Evolutionary conservation across 202 grass and related monocot species (phyloP).

Genomic region (Eragrostis tef): DNA sequence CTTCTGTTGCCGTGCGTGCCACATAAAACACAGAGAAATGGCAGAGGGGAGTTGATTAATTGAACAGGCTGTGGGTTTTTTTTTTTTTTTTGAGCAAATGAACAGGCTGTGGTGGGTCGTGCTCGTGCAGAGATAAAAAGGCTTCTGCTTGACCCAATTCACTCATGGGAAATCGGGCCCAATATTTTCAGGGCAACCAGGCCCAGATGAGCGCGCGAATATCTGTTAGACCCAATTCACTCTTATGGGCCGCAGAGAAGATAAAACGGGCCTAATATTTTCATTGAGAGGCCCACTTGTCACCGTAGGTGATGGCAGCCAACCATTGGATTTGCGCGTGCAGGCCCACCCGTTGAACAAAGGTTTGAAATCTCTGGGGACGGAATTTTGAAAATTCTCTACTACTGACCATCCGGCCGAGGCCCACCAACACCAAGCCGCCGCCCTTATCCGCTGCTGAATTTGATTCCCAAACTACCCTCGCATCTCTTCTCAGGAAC

Average conservation of each 20-base stretch:
- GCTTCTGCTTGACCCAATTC: not conserved
- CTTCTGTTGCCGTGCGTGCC: too few relatives aligned
- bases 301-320: too few relatives aligned
- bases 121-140: not conserved
- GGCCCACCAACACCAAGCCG: not conserved
- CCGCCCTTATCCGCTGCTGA: constrained; percentile 2
- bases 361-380: constrained; percentile 6
- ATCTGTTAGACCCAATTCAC: too few relatives aligned
- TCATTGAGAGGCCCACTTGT: not conserved
- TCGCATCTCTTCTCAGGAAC: not conserved
- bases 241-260: not conserved
- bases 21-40: too few relatives aligned
- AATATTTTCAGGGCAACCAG: too few relatives aligned
- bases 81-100: too few relatives aligned
- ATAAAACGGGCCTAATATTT: not conserved
- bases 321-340: not conserved
- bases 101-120: not conserved
- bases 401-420: not conserved
- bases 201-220: too few relatives aligned
- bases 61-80: too few relatives aligned
- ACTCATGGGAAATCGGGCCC: too few relatives aligned
- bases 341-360: constrained; percentile 5
- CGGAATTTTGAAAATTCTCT: constrained; percentile 24
- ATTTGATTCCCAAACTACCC: constrained; percentile 31
- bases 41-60: too few relatives aligned